A percentile compares a stretch with the other conserved stretches of the same genome.
Conservation (phyloP, 2,329 filamentous ascomycete genomes). For the Cladobotryum protrusum region DNA sequence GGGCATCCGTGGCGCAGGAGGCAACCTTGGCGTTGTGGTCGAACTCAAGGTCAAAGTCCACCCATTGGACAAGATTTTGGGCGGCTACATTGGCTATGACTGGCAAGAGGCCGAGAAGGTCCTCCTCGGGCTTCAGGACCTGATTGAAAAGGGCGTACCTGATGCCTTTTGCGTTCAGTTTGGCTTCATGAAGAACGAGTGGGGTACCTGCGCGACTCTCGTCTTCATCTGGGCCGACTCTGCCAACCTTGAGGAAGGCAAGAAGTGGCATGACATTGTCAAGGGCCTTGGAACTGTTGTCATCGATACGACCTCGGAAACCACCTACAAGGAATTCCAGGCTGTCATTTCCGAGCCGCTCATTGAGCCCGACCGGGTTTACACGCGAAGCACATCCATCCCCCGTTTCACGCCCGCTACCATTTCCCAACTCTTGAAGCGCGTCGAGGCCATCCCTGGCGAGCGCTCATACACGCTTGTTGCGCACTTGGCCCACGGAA, state of each 20-base stretch:
- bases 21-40: constrained; percentile 33
- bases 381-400: constrained; percentile 1
- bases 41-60: constrained; percentile 36
- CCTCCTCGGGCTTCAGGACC: not conserved
- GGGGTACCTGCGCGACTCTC: not conserved
- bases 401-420: not conserved
- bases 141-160: not conserved
- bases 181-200: constrained; percentile 4
- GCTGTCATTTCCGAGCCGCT: not conserved
- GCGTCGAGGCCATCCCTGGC: too few relatives aligned
- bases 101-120: too few relatives aligned
- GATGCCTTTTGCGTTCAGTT: constrained; percentile 4
- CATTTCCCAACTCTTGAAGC: too few relatives aligned
- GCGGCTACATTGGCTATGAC: too few relatives aligned
- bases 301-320: constrained; percentile 1
- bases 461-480: too few relatives aligned
- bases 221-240: constrained; percentile 1
- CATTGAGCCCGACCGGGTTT: not conserved
- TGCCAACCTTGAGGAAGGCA: not conserved
- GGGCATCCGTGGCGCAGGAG: constrained; percentile 34
- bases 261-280: constrained; percentile 1
- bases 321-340: constrained; percentile 1
- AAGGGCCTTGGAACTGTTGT: constrained; percentile 1
- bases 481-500: too few relatives aligned
- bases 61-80: constrained; percentile 8